phyloP scores from a whole-genome alignment of 257 asterid species.

The Solanum rostratum region DNA sequence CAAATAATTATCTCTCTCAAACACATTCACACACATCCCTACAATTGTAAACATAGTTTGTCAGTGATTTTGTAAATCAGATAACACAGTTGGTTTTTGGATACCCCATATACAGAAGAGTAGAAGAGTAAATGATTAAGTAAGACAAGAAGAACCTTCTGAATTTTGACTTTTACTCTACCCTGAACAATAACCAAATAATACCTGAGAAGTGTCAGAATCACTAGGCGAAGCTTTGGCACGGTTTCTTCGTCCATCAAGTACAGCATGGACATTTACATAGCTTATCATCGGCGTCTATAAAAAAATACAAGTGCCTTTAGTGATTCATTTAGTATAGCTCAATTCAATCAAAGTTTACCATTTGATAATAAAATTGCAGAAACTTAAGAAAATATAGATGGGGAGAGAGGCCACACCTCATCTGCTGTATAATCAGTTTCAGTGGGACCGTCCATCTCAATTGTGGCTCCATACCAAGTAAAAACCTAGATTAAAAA shows the following conservation, averaged over 20 bases:
- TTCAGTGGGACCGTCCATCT: conserved; percentile 83
- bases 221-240: conserved; percentile 83
- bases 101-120: not conserved
- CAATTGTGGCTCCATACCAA: conserved; percentile 94
- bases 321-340: not conserved
- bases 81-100: not conserved
- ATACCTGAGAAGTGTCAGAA: conserved; percentile 89
- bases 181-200: not conserved
- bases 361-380: not conserved
- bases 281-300: conserved; percentile 98
- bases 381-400: not conserved
- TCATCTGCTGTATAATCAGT: conserved; percentile 94
- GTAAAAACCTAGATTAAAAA: conserved; percentile 54
- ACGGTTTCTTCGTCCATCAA: conserved; percentile 82
- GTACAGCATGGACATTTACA: conserved; percentile 85
- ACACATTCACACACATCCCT: not conserved
- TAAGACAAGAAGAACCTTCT: not conserved
- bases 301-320: conserved; percentile 4
- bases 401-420: conserved; percentile 25
- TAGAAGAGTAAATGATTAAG: not conserved
- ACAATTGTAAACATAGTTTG: not conserved
- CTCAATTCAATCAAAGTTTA: not conserved
- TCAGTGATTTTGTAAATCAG: not conserved
- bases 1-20: not conserved
- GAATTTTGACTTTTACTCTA: not conserved